phyloP scores from a whole-genome alignment of 306 rosid genomes.

The Pyrus betulifolia region DNA sequence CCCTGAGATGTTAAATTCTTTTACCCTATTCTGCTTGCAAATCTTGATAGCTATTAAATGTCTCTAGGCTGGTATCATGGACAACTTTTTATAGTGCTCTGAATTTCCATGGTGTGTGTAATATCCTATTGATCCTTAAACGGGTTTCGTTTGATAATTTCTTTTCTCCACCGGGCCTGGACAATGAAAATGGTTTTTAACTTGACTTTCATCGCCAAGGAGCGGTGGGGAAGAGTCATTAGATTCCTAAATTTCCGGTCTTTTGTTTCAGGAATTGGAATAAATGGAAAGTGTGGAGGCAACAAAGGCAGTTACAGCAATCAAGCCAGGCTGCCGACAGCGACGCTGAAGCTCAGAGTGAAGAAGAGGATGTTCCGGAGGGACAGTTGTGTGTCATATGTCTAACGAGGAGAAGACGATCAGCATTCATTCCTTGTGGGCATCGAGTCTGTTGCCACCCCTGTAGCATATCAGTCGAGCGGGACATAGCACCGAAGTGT shows the following conservation, averaged over 20 bases:
- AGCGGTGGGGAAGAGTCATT: background rate
- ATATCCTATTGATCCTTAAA: too few species aligned
- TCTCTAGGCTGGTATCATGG: background rate
- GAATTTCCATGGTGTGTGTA: too few species aligned
- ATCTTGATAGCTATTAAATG: too few species aligned
- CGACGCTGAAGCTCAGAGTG: slow-evolving; percentile 20
- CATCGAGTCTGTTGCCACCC: slow-evolving; percentile 83
- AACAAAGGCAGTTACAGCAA: slow-evolving; percentile 41
- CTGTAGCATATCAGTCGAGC: slow-evolving; percentile 63
- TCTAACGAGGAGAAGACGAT: slow-evolving; percentile 76
- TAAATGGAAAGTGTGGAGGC: slow-evolving; percentile 71
- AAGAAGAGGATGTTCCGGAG: slow-evolving; percentile 41
- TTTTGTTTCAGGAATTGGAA: slow-evolving; percentile 65
- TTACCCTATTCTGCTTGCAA: background rate
- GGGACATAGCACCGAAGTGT: slow-evolving; percentile 63
- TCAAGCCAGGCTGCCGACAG: slow-evolving; percentile 20
- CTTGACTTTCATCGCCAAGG: background rate
- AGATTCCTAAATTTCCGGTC: background rate
- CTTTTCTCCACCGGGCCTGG: too few species aligned
- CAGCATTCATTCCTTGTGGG: slow-evolving; percentile 84
- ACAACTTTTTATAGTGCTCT: background rate
- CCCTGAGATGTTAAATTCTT: background rate
- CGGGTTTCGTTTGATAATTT: too few species aligned
- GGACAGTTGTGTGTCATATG: slow-evolving; percentile 81
- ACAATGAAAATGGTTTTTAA: background rate